Evolutionary conservation across 805 yeast genomes (phyloP), one percentile per base, ranked within the genome.

Genomic region (Yarrowia bubula): DNA sequence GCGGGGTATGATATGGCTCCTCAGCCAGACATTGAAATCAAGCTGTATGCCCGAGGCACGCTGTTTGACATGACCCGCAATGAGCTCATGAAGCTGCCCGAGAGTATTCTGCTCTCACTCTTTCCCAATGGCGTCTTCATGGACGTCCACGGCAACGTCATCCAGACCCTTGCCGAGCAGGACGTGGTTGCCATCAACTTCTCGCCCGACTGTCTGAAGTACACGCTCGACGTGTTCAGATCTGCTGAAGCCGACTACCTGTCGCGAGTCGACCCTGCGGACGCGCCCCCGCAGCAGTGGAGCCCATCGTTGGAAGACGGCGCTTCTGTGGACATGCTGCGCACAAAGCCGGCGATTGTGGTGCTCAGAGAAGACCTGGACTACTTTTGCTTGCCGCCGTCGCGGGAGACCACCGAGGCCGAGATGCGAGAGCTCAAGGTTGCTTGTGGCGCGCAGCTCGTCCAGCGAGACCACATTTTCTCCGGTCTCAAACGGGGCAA

Each of bases 311-410:
- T 48, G 8, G 70, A 71, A 44, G 70, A 71, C 44, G 75, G 71
- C 72, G 71, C 38, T 6, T 88, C 85, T 67, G 83, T 87, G 2
- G 86, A 84, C 51, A 84, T 92, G 3, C 78, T 92, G 67, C 86
- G 84, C 68, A 86, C 85, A 67, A 89, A 90, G 69, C 99, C 98
- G 0, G 88, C 97, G 0, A 87, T 95, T 48, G 91, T 95, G 65
- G 97, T 93, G 4, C 80, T 95, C 64, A 81, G 98, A 68, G 99
- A 95, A 75, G 99, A 95, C 75, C 81, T 95, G 69, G 99, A 95
- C 74, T 95, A 84, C 76, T 95, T 92, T 75, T 90, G 96, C 68
- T 86, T 95, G 15, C 96, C 97, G 2, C 92, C 90, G 47, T 77
- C 44, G 75, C 66, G 81, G 1, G 87, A 88, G 1, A 76, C 86